phyloP scores from a whole-genome alignment of 768 basidiomycete species.

The Suillus occidentalis region DNA sequence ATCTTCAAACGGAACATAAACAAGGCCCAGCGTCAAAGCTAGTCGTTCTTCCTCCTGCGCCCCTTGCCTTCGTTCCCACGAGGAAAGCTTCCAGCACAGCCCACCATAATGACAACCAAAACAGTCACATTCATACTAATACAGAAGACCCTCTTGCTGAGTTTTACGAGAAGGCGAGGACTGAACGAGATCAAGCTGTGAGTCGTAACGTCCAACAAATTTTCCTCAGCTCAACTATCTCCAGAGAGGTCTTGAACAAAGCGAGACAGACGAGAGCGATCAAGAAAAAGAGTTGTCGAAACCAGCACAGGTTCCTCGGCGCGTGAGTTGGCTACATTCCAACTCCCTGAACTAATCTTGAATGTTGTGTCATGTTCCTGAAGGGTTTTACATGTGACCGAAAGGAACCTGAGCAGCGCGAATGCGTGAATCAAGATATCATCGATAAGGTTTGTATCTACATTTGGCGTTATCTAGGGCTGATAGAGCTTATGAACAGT shows the following conservation, averaged over 20 bases:
- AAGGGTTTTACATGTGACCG: slow-evolving; percentile 72
- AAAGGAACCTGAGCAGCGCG: slow-evolving; percentile 34
- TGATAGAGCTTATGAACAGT: slow-evolving; percentile 36
- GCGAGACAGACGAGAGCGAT: slow-evolving; percentile 34
- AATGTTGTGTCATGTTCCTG: background rate
- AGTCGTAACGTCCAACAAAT: slow-evolving; percentile 14
- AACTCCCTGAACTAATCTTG: background rate
- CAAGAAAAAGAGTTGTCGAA: slow-evolving; percentile 16
- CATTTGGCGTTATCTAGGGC: slow-evolving; percentile 1
- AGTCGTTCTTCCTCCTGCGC: slow-evolving; percentile 25
- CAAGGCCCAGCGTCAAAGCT: background rate
- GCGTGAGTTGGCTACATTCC: background rate
- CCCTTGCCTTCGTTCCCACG: slow-evolving; percentile 19
- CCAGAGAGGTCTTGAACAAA: slow-evolving; percentile 38
- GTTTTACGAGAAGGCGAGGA: slow-evolving; percentile 61
- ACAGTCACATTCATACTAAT: slow-evolving; percentile 20
- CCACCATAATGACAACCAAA: slow-evolving; percentile 3
- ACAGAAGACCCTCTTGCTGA: slow-evolving; percentile 58
- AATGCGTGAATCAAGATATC: slow-evolving; percentile 68
- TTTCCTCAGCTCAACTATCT: slow-evolving; percentile 29
- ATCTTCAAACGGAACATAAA: background rate
- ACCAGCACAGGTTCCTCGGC: slow-evolving; percentile 10
- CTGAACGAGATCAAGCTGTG: slow-evolving; percentile 46
- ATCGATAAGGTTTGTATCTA: slow-evolving; percentile 60
- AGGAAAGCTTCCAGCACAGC: background rate